phyloP scores from a whole-genome alignment of 1,139 yeast genomes.

The Saccharomyces hybrid region DNA sequence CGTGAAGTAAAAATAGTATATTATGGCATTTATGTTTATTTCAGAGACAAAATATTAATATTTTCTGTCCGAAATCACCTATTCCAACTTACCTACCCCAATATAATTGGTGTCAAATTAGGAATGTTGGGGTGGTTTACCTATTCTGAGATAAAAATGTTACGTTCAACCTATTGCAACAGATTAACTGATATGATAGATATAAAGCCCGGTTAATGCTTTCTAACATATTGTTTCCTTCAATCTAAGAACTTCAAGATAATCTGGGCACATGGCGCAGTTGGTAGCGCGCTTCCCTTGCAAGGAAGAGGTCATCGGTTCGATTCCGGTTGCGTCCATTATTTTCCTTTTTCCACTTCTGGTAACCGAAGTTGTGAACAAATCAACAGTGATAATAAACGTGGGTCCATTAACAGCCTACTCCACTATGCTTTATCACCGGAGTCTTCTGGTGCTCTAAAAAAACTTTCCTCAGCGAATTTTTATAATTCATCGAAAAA shows the following conservation, averaged over 20 bases:
- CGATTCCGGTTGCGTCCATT: constrained; percentile 77
- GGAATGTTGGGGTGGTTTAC: not conserved
- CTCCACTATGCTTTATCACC: not conserved
- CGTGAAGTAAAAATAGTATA: not conserved
- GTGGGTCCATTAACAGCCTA: not conserved
- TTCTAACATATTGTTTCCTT: not conserved
- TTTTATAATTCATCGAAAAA: not conserved
- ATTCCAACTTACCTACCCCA: not conserved
- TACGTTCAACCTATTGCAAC: not conserved
- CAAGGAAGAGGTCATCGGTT: constrained; percentile 75
- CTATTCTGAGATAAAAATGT: not conserved
- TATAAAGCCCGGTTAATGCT: not conserved
- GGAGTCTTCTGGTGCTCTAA: not conserved
- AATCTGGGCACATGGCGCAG: constrained; percentile 75
- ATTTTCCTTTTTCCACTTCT: constrained; percentile 17
- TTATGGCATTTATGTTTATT: not conserved
- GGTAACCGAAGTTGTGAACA: no score
- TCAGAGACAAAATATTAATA: not conserved
- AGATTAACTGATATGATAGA: not conserved
- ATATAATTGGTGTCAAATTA: not conserved
- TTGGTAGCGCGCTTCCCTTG: constrained; percentile 83
- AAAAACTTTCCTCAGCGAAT: not conserved
- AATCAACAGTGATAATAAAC: no score
- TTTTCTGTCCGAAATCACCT: not conserved
- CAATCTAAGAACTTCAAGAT: not conserved